Conservation (phyloP, 176 grass and related monocot genomes). For the Calamus simplicifolius region DNA sequence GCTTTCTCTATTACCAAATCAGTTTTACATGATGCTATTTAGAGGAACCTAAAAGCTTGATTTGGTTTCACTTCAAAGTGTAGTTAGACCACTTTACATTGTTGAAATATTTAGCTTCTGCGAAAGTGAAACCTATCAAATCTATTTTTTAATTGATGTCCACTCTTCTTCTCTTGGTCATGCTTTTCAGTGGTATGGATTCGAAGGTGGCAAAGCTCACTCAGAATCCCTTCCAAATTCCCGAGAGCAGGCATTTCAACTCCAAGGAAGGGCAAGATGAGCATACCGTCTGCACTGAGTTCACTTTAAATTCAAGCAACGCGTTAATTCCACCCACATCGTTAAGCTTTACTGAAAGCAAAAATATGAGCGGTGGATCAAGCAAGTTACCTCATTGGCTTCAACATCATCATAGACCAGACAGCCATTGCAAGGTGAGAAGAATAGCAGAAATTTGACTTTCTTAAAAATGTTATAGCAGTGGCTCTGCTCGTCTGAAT, state of each 20-base stretch:
- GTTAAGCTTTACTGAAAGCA: background rate
- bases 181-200: conserved; percentile 26
- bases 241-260: conserved; percentile 16
- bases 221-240: conserved; percentile 28
- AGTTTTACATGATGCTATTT: too few species aligned
- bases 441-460: too few species aligned
- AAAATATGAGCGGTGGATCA: conserved; percentile 19
- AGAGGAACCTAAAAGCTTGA: too few species aligned
- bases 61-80: too few species aligned
- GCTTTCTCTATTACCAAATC: too few species aligned
- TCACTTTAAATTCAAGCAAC: conserved; percentile 32
- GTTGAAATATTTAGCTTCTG: too few species aligned
- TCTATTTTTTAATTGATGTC: too few species aligned
- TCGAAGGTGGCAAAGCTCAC: conserved; percentile 23
- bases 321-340: too few species aligned
- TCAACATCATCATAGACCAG: conserved; percentile 22
- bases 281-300: conserved; percentile 53
- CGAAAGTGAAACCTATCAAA: too few species aligned
- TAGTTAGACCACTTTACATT: too few species aligned
- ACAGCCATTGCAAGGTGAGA: conserved; percentile 38
- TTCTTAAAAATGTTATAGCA: too few species aligned
- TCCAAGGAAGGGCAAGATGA: conserved; percentile 37
- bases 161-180: conserved; percentile 5
- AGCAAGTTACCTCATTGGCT: conserved; percentile 44
- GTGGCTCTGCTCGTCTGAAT: too few species aligned